Evolutionary conservation across 2,329 filamentous ascomycete species (phyloP).

Genomic region (Endothia cerciana): DNA sequence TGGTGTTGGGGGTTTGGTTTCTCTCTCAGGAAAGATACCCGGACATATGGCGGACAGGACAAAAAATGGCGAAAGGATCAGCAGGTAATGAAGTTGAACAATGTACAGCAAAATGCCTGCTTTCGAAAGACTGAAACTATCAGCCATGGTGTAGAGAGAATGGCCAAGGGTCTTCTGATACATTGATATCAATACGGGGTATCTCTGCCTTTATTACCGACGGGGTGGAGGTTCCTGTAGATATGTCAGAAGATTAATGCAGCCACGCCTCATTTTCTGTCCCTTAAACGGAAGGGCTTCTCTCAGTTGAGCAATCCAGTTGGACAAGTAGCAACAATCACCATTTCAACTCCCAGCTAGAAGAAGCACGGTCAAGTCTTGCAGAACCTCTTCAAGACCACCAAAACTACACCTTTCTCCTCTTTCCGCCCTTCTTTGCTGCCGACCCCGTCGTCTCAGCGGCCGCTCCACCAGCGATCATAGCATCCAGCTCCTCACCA

Average conservation of each 20-base stretch:
- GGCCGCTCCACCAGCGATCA: conserved; percentile 44
- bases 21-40: conserved; percentile 21
- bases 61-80: not conserved
- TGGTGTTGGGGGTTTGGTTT: conserved; percentile 2
- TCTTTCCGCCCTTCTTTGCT: conserved; percentile 49
- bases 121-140: not conserved
- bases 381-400: not conserved
- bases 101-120: not conserved
- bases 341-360: not conserved
- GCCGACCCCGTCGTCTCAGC: conserved; percentile 38
- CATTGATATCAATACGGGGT: not conserved
- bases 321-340: not conserved
- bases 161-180: not conserved
- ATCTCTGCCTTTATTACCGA: conserved; percentile 2
- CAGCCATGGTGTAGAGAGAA: not conserved
- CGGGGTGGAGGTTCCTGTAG: not conserved
- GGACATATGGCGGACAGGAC: not conserved
- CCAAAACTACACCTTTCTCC: conserved; percentile 47
- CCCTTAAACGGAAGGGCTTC: not conserved
- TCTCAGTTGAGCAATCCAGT: not conserved
- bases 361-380: not conserved
- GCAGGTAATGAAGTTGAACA: not conserved
- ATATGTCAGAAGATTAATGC: not conserved
- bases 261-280: not conserved
- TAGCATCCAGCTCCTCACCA: conserved; percentile 54